Percentiles rank a stretch among this genome's conserved stretches.
Conservation (phyloP, 768 basidiomycete species). For the Rhodotorula paludigena region DNA sequence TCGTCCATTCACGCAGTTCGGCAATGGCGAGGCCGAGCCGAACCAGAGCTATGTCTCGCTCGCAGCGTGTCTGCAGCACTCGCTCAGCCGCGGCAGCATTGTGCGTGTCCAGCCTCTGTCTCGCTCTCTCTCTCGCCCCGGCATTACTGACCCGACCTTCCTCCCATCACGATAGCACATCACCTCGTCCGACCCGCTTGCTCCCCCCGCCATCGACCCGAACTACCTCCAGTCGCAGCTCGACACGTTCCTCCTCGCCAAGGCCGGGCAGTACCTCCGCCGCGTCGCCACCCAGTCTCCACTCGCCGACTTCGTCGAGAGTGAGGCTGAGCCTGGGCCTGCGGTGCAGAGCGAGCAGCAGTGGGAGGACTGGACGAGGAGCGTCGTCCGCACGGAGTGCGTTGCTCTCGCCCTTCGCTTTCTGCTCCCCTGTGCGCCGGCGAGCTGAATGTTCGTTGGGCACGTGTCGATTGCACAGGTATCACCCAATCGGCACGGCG, state of each 20-base stretch:
- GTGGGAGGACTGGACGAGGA: slow-evolving; percentile 56
- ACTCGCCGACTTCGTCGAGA: slow-evolving; percentile 10
- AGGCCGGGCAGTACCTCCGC: slow-evolving; percentile 20
- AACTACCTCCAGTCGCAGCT: slow-evolving; percentile 5
- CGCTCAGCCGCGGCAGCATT: slow-evolving; percentile 22
- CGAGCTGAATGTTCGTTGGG: slow-evolving; percentile 25
- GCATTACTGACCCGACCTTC: too few relatives aligned
- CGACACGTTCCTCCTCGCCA: slow-evolving; percentile 14
- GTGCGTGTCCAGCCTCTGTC: slow-evolving; percentile 11
- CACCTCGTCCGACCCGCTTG: slow-evolving; percentile 1
- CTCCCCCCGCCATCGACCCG: slow-evolving; percentile 4
- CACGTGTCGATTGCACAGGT: slow-evolving; percentile 26
- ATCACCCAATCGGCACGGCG: slow-evolving; percentile 51
- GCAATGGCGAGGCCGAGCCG: slow-evolving; percentile 42
- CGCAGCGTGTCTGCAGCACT: slow-evolving; percentile 21
- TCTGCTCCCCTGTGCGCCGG: too few relatives aligned
- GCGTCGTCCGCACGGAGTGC: slow-evolving; percentile 53
- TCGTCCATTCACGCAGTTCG: neutral
- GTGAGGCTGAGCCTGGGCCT: slow-evolving; percentile 51
- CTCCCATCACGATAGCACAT: slow-evolving; percentile 4
- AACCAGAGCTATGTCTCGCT: slow-evolving; percentile 53
- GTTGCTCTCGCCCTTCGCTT: neutral
- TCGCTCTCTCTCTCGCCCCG: too few relatives aligned
- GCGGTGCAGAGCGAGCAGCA: slow-evolving; percentile 56
- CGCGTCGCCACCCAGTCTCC: neutral